Conservation (phyloP, 441 rosid species). For the Metrosideros polymorpha region DNA sequence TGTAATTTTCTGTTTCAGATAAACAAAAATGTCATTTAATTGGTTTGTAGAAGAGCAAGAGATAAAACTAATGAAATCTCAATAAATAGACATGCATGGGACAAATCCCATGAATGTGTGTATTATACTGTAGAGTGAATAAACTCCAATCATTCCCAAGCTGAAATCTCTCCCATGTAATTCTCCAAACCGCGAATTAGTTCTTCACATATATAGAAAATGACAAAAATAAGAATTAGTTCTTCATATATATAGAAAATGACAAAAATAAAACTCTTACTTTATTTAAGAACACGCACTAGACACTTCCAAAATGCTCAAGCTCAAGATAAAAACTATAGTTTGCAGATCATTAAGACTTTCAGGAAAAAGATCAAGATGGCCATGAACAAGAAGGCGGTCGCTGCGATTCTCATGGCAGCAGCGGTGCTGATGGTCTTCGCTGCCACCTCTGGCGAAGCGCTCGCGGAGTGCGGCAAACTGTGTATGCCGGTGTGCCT, state of each 20-base stretch:
- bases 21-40: not conserved
- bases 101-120: not conserved
- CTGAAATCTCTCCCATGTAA: not conserved
- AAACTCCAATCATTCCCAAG: not conserved
- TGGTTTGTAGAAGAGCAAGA: not conserved
- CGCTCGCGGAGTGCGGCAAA: not conserved
- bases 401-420: not conserved
- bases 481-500: conserved; percentile 3
- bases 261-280: not conserved
- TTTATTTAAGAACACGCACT: not conserved
- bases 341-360: not conserved
- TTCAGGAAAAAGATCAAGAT: not conserved
- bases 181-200: not conserved
- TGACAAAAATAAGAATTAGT: not conserved
- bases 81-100: not conserved
- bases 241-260: not conserved
- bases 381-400: not conserved
- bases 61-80: not conserved
- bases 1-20: not conserved
- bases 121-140: not conserved
- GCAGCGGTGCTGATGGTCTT: not conserved
- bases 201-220: not conserved
- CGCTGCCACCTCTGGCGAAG: not conserved
- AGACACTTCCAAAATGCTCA: not conserved
- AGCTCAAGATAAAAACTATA: not conserved